Base-by-base conservation (phyloP, 2,329 filamentous ascomycete genomes). In the Scedosporium dehoogii region DNA sequence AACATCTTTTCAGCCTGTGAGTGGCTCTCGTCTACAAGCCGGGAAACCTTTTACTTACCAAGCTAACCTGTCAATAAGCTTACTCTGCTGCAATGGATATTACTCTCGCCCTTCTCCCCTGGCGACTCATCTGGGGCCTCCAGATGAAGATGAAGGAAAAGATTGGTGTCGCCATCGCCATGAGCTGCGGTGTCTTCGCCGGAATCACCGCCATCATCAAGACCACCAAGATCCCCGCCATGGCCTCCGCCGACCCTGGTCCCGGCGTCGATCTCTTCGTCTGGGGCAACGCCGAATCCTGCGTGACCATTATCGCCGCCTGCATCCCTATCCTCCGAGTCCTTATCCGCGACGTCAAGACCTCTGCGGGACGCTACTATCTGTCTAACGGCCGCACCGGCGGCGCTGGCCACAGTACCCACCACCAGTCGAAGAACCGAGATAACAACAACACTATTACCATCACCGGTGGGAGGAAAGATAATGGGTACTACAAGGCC, bases 171-270 rank as follows among this genome's bases (percentile, higher is more conserved):
- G 66, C 73, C 9, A 65, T 75, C 1, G 76, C 76, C 7, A 78
- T 78, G 76, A 75, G 74, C 65, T 73, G 78, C 68, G 76, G 76
- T 1, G 62, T 78, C 2, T 74, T 78, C 29, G 73, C 71, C 10
- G 72, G 71, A 0, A 66, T 67, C 2, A 70, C 72, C 1, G 70
- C 73, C 3, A 67, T 73, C 18, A 67, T 72, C 58, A 73, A 73
- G 63, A 71, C 70, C 18, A 65, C 64, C 29, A 68, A 69, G 6
- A 65, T 73, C 38, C 63, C 66, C 21, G 66, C 57, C 56, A 65
- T 62, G 56, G 48, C 33, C n/a, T 56, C 48, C 4, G 12, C 46
- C 51, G 60, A 63, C 56, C 58, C 60, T 4, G 57, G 63, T 61
- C 61, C 66, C 41, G 66, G 64, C 7, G 56, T 64, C 5, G 64